Base-by-base conservation (phyloP, 1,284 basidiomycete species). In the Sanghuangporus weigelae region DNA sequence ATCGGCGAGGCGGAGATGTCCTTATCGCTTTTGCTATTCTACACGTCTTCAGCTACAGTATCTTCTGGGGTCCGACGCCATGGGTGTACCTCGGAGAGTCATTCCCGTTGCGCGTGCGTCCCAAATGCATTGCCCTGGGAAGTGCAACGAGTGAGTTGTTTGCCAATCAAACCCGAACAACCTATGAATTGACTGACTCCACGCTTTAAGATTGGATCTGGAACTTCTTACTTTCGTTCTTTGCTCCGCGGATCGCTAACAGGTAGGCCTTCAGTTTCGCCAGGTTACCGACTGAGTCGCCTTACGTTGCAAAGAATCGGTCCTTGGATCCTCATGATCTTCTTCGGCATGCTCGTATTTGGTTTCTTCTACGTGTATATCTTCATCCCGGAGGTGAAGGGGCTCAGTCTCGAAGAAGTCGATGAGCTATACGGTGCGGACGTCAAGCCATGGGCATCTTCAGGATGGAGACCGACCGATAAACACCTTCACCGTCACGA, bases 221-320 rank as follows among this genome's bases (percentile, higher is more conserved):
- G 86, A 90, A 91, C 74, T 90, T 90, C 76, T 74, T 91, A n/a
- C 79, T 90, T 40, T 77, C 79, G 3, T 90, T 85, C 81, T 90
- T 90, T 71, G 77, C 84, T 1, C 85, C 86, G 5, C 79, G 83
- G 50, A 89, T 92, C 67, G 86, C 88, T 1, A 78, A 71, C 50
- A 70, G 79, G 69, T 66, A 59, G 56, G 56, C 63, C 26, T 51
- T 16, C 36, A 6, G 8, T 5, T 54, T 38, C 19, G 4, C 19
- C 8, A 23, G 16, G 19, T 55, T 23, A 11, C 36, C 23, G 40
- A 14, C 26, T 19, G 2, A 40, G 46, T 40, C n/a, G 39, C 23
- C 19, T 40, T 40, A 7, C 44, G 10, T 38, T 14, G 16, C 38
- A 67, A 26, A 76, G 76, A 62, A 93, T 92, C 66, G 89, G 90